Percentiles rank a stretch among this genome's conserved stretches.
Conservation (phyloP, 495 filamentous ascomycete genomes). For the Hyphodiscus hymeniophilus region DNA sequence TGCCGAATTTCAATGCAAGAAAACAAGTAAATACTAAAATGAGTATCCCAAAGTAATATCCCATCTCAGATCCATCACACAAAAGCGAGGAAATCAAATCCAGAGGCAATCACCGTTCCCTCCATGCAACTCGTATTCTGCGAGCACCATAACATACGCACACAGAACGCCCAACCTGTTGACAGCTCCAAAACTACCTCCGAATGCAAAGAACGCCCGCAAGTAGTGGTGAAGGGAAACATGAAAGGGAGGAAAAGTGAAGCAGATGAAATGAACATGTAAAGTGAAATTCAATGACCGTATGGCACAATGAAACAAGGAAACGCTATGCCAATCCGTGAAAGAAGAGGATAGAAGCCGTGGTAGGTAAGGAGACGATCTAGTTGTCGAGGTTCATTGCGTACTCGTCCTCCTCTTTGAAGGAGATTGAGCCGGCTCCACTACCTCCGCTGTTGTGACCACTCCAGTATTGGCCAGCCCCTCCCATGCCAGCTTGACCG, state of each 20-base stretch:
- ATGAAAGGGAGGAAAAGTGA: constrained; percentile 20
- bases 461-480: constrained; percentile 60
- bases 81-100: constrained; percentile 8
- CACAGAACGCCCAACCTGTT: constrained; percentile 15
- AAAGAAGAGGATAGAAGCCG: neutral
- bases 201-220: constrained; percentile 21
- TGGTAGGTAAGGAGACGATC: too few relatives aligned
- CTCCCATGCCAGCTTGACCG: constrained; percentile 38
- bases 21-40: neutral
- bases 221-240: constrained; percentile 16
- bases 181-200: constrained; percentile 20
- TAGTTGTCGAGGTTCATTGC: constrained; percentile 65
- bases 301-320: constrained; percentile 1
- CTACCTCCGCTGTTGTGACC: constrained; percentile 56
- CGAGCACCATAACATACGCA: constrained; percentile 8
- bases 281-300: constrained; percentile 10
- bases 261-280: constrained; percentile 22
- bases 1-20: too few relatives aligned
- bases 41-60: neutral
- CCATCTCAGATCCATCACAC: neutral
- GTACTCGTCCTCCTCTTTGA: constrained; percentile 91
- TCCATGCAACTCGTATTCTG: constrained; percentile 14
- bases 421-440: constrained; percentile 45
- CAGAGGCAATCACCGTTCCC: constrained; percentile 1
- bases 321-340: neutral